These are phyloP conservation scores for Caryopteris hybrid DNA, from an alignment of 305 asterid genomes.

Conservation along the genomic window DNA sequence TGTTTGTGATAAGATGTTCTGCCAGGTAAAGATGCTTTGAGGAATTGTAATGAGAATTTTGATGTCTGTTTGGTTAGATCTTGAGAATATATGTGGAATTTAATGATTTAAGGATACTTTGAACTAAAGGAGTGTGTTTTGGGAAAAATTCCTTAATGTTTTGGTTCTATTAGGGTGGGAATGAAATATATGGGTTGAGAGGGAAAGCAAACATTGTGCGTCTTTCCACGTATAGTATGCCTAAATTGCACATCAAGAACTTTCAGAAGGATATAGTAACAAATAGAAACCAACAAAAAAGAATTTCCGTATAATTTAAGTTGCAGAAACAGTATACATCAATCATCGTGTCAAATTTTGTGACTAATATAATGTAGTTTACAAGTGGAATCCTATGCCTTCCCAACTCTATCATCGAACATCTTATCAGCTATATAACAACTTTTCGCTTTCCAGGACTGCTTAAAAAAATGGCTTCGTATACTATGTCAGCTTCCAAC, in stretches of 20 bases:
- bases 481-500: not conserved
- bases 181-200: not conserved
- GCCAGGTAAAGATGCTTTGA: not conserved
- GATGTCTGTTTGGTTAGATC: not conserved
- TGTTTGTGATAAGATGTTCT: not conserved
- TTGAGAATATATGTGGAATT: not conserved
- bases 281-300: not conserved
- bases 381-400: constrained; percentile 7
- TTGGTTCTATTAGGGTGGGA: not conserved
- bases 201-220: not conserved
- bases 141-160: not conserved
- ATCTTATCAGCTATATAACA: not conserved
- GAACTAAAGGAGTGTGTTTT: not conserved
- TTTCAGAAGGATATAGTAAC: not conserved
- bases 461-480: not conserved
- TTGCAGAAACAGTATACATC: not conserved
- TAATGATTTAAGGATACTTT: not conserved
- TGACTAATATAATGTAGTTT: not conserved
- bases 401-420: not conserved
- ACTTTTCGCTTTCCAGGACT: not conserved
- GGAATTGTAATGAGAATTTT: not conserved
- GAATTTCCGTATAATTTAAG: not conserved
- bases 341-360: not conserved
- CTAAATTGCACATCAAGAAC: not conserved
- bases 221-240: not conserved